Base-by-base conservation (phyloP, 2,329 filamentous ascomycete species). In the Neurospora sp. region DNA sequence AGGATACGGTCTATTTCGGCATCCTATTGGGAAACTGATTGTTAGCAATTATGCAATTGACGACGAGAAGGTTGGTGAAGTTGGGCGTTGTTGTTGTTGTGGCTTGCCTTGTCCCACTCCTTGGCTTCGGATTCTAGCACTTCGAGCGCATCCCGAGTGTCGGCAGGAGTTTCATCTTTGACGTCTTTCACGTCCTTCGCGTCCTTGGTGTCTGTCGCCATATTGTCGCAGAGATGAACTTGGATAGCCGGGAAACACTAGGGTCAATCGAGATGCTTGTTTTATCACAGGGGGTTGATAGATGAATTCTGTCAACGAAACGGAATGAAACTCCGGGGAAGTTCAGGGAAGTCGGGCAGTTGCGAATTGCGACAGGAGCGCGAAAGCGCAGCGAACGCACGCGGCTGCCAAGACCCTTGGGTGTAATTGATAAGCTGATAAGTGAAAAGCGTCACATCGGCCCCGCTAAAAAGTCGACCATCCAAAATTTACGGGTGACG, bases 1-100 rank as follows among this genome's bases (percentile, higher is more conserved):
- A 97, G 86, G 75, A 99, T 99, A 72, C 95, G 91, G 78, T 97
- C 93, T 76, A 98, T 98, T 79, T 98, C 95, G 71, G 91, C 90
- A 86, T 98, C 96, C 92, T 97, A 73, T 9, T 9, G 38, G 67
- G n/a, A 58, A 42, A 43, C 28, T 46, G 33, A 70, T 72, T 68
- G 69, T 19, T 7, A n/a, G 42, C 38, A 36, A 39, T 62, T 40
- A 36, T 33, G n/a, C 9, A 13, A 9, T 68, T 38, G 66, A 52
- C 42, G 66, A 46, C 19, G 40, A 69, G 68, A 33, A 66, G 23
- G 33, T 19, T 62, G 13, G 52, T 33, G 8, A 23, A 38, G 46
- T 38, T 40, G 33, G 28, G 17, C 6, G 9, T 68, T 23, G 66
- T 43, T 40, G 67, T 46, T 42, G 43, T 17, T 42, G 38, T 46